phyloP scores from a whole-genome alignment of 2,329 filamentous ascomycete genomes.

The Alternaria angustiovoidea region DNA sequence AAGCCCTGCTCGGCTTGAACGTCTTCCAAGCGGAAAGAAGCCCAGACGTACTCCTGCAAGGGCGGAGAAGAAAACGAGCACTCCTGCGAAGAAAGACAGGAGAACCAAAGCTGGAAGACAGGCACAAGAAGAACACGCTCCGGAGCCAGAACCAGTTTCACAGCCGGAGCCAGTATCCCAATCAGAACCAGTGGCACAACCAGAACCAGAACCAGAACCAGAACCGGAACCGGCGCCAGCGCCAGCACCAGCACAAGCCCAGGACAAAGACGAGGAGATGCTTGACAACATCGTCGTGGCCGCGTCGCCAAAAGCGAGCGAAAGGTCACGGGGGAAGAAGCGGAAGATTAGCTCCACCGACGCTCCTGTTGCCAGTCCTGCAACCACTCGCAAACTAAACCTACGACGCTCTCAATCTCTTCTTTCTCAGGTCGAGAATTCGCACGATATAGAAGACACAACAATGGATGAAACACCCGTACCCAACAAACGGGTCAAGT shows the following conservation, averaged over 20 bases:
- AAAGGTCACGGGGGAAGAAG: conserved; percentile 22
- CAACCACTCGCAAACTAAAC: conserved; percentile 33
- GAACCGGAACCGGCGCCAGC: not conserved
- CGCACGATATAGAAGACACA: conserved; percentile 30
- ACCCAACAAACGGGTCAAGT: conserved; percentile 37
- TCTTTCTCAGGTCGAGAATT: conserved; percentile 40
- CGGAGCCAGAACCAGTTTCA: not conserved
- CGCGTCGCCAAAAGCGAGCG: conserved; percentile 9
- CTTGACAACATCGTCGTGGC: conserved; percentile 54
- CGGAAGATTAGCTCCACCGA: conserved; percentile 24
- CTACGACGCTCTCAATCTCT: conserved; percentile 40
- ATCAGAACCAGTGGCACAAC: not conserved
- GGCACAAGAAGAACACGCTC: not conserved
- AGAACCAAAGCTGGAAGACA: conserved; percentile 23
- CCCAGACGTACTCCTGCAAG: conserved; percentile 30
- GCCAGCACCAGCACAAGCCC: conserved; percentile 4
- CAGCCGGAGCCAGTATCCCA: not conserved
- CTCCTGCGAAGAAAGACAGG: conserved; percentile 10
- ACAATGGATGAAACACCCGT: conserved; percentile 39
- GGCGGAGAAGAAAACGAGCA: conserved; percentile 11
- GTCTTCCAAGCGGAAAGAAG: conserved; percentile 28
- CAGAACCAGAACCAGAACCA: not conserved
- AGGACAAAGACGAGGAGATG: conserved; percentile 46
- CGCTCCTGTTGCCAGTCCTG: conserved; percentile 16
- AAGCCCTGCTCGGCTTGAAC: conserved; percentile 26